A percentile compares a stretch with the other conserved stretches of the same genome.
phyloP scores from a whole-genome alignment of 306 rosid genomes.

The Adenanthera pavonina region DNA sequence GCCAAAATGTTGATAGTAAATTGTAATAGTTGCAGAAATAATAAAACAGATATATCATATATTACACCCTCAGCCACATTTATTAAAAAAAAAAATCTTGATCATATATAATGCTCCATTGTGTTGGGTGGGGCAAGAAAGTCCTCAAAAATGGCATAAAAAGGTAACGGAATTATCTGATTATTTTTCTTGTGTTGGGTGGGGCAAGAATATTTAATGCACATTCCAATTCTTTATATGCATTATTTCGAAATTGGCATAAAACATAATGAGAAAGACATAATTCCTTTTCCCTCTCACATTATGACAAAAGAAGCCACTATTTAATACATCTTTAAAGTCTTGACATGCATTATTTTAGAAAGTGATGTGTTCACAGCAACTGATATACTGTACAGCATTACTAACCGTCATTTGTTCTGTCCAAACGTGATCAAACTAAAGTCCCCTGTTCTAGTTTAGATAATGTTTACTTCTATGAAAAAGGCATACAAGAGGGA shows the following conservation, averaged over 20 bases:
- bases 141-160: constrained; percentile 31
- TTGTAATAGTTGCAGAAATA: constrained; percentile 2
- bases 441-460: constrained; percentile 20
- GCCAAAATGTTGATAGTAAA: constrained; percentile 26
- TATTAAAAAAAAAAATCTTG: background rate
- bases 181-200: background rate
- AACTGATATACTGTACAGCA: constrained; percentile 14
- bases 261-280: background rate
- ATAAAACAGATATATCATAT: constrained; percentile 10
- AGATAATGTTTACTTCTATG: constrained; percentile 16
- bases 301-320: constrained; percentile 17
- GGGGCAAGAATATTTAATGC: constrained; percentile 8
- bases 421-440: constrained; percentile 10
- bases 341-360: constrained; percentile 19
- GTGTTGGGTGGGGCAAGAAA: background rate
- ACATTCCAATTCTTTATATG: constrained; percentile 21
- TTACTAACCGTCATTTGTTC: constrained; percentile 10
- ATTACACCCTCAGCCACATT: constrained; percentile 14
- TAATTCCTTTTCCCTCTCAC: background rate
- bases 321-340: background rate
- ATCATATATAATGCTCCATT: background rate
- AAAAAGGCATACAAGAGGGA: constrained; percentile 26
- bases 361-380: background rate
- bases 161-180: constrained; percentile 2
- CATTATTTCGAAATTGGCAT: background rate